phyloP scores from a whole-genome alignment of 1,284 basidiomycete species.

The Cryptococcus sp. region DNA sequence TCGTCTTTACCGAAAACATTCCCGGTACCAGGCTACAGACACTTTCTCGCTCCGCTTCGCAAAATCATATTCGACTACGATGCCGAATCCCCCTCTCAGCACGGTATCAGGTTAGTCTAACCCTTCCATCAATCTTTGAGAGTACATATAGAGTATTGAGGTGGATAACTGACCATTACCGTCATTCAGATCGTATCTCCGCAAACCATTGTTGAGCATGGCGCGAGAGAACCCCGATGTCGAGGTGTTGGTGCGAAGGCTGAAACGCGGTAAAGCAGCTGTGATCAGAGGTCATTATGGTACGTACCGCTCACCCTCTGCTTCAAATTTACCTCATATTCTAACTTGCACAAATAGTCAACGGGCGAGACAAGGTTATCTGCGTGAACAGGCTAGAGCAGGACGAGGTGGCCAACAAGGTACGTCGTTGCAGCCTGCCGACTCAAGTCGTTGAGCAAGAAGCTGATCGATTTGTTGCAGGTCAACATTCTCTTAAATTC shows the following conservation, averaged over 20 bases:
- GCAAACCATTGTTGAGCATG: conserved; percentile 34
- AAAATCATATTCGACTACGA: conserved; percentile 51
- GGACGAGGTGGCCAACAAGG: conserved; percentile 52
- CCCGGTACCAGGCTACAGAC: conserved; percentile 46
- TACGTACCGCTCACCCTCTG: conserved; percentile 24
- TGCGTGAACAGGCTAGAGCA: conserved; percentile 53
- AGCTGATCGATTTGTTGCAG: conserved; percentile 12
- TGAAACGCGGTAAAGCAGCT: conserved; percentile 50
- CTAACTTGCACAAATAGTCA: conserved; percentile 37
- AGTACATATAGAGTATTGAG: not conserved
- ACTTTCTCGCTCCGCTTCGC: conserved; percentile 48
- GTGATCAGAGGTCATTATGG: conserved; percentile 54
- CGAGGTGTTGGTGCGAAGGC: conserved; percentile 52
- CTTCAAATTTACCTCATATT: not conserved
- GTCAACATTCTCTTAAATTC: conserved; percentile 48
- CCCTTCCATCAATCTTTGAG: not conserved
- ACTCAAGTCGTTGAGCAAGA: too few species aligned
- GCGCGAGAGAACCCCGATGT: conserved; percentile 53
- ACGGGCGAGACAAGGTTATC: conserved; percentile 56
- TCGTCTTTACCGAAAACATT: conserved; percentile 29
- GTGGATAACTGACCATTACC: not conserved
- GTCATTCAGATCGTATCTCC: conserved; percentile 28
- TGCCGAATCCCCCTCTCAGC: conserved; percentile 39
- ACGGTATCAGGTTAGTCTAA: conserved; percentile 43
- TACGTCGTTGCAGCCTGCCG: conserved; percentile 13